Evolutionary conservation across 1,139 yeast genomes (phyloP), one percentile per base, ranked within the genome.

Genomic region (Saccharomyces hybrid): DNA sequence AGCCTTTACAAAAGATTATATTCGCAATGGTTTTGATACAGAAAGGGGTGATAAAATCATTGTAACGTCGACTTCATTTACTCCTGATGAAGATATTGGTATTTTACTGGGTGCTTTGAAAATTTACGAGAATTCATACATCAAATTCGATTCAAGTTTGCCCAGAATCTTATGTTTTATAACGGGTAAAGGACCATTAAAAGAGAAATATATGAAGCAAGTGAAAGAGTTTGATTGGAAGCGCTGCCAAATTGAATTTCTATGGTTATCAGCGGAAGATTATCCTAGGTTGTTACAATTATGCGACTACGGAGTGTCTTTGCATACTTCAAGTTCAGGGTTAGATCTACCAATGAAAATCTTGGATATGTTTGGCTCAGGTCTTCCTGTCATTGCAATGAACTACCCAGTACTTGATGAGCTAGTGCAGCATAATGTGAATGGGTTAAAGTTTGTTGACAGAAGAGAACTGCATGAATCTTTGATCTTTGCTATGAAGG

Each of bases 331-430:
- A 0, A 87, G 96, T 42, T 86, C 96, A 54, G 99, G 99, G 0
- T 77, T 88, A 57, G 99, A 95, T 66, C 75, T 95, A 56, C 99
- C 99, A 0, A 95, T 95, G 99, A 95, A 95, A 70, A 88, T 93
- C 47, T 86, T 93, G 6, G 99, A 93, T 66, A 84, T 93, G 79
- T 91, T 91, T 75, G 99, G 99, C 0, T 88, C 95, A 60, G 99
- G 98, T 0, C 75, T 93, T 6, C 99, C 99, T 1, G 98, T 90
- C 0, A 75, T 91, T 2, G 82, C 97, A 0, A 74, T 91, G 54
- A 74, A 77, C 46, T 93, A 88, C 68, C 83, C 86, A 0, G 95
- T 96, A 7, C 77, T 87, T 25, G 73, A 73, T 8, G 93, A 86
- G 63, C 69, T 86, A 52, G 86, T 86, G 3, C 69, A 72, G 50